Percentiles rank a stretch among this genome's conserved stretches.
These are phyloP conservation scores for Escallonia rubra DNA, from an alignment of 129 eudicot species.

Conservation along the genomic window DNA sequence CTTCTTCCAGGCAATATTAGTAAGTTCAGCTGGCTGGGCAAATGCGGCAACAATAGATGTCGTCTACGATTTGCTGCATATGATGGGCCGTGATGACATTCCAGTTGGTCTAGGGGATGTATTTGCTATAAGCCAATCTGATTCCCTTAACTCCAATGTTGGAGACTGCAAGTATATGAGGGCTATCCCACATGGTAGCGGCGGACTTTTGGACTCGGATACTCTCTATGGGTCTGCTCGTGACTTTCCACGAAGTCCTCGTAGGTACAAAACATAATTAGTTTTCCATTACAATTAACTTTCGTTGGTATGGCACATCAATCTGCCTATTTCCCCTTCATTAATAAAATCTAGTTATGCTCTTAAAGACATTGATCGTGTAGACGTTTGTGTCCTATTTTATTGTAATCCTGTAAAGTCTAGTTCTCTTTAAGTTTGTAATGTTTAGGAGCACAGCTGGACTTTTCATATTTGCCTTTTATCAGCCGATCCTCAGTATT, in stretches of 20 bases:
- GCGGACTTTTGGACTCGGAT: constrained; percentile 81
- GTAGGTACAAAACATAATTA: constrained; percentile 36
- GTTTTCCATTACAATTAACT: neutral
- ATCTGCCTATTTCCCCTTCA: no score
- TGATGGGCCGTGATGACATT: constrained; percentile 98
- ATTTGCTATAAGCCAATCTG: constrained; percentile 66
- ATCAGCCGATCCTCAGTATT: no score
- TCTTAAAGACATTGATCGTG: no score
- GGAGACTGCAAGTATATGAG: constrained; percentile 73
- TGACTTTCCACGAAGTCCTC: constrained; percentile 72
- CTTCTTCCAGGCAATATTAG: constrained; percentile 60
- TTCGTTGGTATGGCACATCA: no score
- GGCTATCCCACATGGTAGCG: constrained; percentile 88
- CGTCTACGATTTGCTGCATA: constrained; percentile 76
- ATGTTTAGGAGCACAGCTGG: no score
- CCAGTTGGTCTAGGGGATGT: constrained; percentile 76
- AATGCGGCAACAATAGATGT: constrained; percentile 81
- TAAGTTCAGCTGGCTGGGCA: constrained; percentile 90
- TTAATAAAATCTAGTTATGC: no score
- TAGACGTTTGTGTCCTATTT: no score
- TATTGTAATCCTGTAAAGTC: no score
- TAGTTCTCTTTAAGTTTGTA: no score
- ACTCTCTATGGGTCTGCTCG: constrained; percentile 86
- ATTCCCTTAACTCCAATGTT: constrained; percentile 32
- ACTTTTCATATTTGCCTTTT: no score